Conservation (phyloP, 1,284 basidiomycete genomes). For the Anthracocystis setariae region DNA sequence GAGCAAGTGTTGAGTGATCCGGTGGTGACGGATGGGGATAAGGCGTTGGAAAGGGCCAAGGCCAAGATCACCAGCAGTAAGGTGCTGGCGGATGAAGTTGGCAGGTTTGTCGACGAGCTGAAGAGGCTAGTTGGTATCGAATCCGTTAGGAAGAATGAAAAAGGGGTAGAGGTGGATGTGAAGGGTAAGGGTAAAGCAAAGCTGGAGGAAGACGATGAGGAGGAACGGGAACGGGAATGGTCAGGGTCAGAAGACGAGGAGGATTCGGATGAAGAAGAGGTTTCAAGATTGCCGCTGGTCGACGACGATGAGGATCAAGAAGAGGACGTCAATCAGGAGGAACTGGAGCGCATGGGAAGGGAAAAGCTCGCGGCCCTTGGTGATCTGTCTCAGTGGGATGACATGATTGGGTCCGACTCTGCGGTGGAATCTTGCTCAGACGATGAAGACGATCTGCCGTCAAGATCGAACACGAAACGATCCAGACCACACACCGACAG, state of each 20-base stretch:
- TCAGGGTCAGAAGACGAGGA: constrained; percentile 53
- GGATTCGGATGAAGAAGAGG: constrained; percentile 20
- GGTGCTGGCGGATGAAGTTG: constrained; percentile 75
- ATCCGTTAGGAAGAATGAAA: constrained; percentile 5
- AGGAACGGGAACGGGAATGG: constrained; percentile 30
- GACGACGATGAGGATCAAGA: constrained; percentile 21
- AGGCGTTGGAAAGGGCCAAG: constrained; percentile 75
- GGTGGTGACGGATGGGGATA: constrained; percentile 9
- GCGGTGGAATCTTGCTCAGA: constrained; percentile 28
- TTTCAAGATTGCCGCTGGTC: constrained; percentile 1
- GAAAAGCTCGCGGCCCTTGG: constrained; percentile 47
- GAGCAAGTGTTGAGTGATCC: constrained; percentile 43
- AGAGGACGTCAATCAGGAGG: constrained; percentile 29
- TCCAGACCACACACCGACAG: background rate
- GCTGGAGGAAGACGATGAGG: constrained; percentile 31
- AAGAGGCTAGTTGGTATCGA: constrained; percentile 32
- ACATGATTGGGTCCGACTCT: constrained; percentile 42
- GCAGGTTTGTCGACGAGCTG: constrained; percentile 71
- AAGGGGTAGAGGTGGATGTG: constrained; percentile 4
- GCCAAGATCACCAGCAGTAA: constrained; percentile 81
- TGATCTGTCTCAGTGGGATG: constrained; percentile 49
- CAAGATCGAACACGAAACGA: background rate
- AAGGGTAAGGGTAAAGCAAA: constrained; percentile 40
- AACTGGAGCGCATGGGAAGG: constrained; percentile 32
- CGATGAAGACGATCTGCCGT: background rate